phyloP scores from a whole-genome alignment of 2,329 filamentous ascomycete species.

The Hysterium pulicare region DNA sequence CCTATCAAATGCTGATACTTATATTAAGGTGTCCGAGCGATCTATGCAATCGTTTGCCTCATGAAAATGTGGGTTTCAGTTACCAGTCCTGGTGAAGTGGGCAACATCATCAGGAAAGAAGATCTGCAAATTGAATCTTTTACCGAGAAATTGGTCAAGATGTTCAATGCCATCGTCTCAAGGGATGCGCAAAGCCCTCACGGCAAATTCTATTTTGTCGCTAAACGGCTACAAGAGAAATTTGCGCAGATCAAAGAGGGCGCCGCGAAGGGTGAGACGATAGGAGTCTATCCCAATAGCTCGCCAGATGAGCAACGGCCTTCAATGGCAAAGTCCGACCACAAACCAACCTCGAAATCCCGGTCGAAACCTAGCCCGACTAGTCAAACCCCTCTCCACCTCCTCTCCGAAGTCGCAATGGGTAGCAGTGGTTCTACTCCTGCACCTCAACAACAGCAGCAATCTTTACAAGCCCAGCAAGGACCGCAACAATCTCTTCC shows the following conservation, averaged over 20 bases:
- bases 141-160: conserved; percentile 44
- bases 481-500: conserved; percentile 7
- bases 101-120: conserved; percentile 48
- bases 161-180: conserved; percentile 44
- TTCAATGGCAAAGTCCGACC: conserved; percentile 19
- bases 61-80: conserved; percentile 60
- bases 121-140: conserved; percentile 47
- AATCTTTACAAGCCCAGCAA: conserved; percentile 7
- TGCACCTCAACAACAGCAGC: not conserved
- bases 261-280: conserved; percentile 23
- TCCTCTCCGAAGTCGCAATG: conserved; percentile 38
- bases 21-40: conserved; percentile 48
- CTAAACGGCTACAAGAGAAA: conserved; percentile 44
- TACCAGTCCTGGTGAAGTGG: conserved; percentile 48
- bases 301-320: conserved; percentile 10
- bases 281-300: not conserved
- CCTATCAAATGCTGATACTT: too few species aligned
- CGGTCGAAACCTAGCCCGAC: conserved; percentile 24
- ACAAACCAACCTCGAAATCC: conserved; percentile 12
- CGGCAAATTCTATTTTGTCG: conserved; percentile 47
- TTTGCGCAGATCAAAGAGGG: conserved; percentile 45
- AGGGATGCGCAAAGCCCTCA: conserved; percentile 42
- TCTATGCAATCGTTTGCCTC: conserved; percentile 56
- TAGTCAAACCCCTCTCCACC: conserved; percentile 36
- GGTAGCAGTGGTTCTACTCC: conserved; percentile 4